Percentiles rank a stretch among this genome's conserved stretches.
phyloP scores from a whole-genome alignment of 2,329 filamentous ascomycete species.

The Venturia asperata region DNA sequence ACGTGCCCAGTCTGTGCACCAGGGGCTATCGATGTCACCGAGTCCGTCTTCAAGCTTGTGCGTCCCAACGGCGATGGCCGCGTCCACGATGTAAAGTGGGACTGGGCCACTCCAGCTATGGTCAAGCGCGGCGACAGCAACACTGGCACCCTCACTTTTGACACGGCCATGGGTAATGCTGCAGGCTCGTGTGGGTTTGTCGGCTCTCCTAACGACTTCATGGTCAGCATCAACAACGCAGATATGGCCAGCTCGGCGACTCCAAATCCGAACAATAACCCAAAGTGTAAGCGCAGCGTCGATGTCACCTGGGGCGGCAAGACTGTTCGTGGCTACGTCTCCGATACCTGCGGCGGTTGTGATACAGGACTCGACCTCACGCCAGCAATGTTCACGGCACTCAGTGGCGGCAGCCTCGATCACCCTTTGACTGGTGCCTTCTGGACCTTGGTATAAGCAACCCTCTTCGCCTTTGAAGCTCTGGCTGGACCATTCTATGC shows the following conservation, averaged over 20 bases:
- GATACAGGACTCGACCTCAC: conserved; percentile 1
- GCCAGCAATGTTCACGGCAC: background rate
- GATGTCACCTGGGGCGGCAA: background rate
- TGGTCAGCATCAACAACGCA: conserved; percentile 23
- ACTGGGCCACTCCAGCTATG: conserved; percentile 14
- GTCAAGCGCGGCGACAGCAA: background rate
- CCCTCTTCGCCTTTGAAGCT: background rate
- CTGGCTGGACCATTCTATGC: background rate
- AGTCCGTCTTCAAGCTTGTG: conserved; percentile 17
- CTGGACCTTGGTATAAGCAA: background rate
- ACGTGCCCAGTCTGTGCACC: conserved; percentile 19
- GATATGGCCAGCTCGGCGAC: conserved; percentile 20
- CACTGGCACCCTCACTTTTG: conserved; percentile 20
- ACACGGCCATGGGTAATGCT: conserved; percentile 14
- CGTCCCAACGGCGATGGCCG: conserved; percentile 21
- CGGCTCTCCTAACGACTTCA: conserved; percentile 20
- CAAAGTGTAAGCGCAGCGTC: conserved; percentile 24
- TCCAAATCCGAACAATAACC: conserved; percentile 26
- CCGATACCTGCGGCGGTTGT: conserved; percentile 19
- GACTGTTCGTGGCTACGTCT: conserved; percentile 7
- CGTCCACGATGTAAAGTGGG: conserved; percentile 20
- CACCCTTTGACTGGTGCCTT: background rate
- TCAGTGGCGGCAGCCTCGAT: background rate
- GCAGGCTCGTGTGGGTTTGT: conserved; percentile 17
- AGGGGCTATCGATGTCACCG: conserved; percentile 17